Percentiles rank a stretch among this genome's conserved stretches.
Evolutionary conservation across 768 basidiomycete genomes (phyloP).

Genomic region (Saitozyma podzolica): DNA sequence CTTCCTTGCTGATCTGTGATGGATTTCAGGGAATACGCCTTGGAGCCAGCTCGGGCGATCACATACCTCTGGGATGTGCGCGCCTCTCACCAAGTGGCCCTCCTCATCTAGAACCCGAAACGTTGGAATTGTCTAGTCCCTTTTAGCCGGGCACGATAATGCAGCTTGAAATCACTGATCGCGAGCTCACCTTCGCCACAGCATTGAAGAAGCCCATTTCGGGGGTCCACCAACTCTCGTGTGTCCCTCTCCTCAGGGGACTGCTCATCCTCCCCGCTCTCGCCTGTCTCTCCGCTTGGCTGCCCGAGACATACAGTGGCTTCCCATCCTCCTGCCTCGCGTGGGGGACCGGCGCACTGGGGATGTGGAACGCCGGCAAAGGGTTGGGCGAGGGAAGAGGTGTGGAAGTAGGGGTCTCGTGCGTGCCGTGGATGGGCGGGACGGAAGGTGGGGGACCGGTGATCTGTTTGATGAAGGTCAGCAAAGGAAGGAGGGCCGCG

Average conservation of each 20-base stretch:
- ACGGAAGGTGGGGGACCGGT: conserved; percentile 41
- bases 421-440: conserved; percentile 15
- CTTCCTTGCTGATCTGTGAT: conserved; percentile 37
- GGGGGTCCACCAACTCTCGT: conserved; percentile 48
- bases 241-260: conserved; percentile 42
- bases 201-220: conserved; percentile 48
- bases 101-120: conserved; percentile 81
- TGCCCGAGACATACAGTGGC: conserved; percentile 40
- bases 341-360: conserved; percentile 4
- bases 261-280: conserved; percentile 36
- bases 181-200: conserved; percentile 41
- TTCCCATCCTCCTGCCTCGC: conserved; percentile 19
- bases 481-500: no score
- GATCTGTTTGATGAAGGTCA: conserved; percentile 22
- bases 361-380: conserved; percentile 18
- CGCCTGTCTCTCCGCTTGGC: conserved; percentile 36
- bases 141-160: not conserved
- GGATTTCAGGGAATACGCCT: conserved; percentile 23
- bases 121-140: conserved; percentile 66
- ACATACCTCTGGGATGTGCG: conserved; percentile 69
- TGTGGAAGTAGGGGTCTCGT: conserved; percentile 32
- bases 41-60: conserved; percentile 55
- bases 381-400: conserved; percentile 33
- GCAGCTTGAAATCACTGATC: not conserved
- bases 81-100: conserved; percentile 71